Evolutionary conservation across 1,284 basidiomycete genomes (phyloP).

Genomic region (Boletus hoseneyae): DNA sequence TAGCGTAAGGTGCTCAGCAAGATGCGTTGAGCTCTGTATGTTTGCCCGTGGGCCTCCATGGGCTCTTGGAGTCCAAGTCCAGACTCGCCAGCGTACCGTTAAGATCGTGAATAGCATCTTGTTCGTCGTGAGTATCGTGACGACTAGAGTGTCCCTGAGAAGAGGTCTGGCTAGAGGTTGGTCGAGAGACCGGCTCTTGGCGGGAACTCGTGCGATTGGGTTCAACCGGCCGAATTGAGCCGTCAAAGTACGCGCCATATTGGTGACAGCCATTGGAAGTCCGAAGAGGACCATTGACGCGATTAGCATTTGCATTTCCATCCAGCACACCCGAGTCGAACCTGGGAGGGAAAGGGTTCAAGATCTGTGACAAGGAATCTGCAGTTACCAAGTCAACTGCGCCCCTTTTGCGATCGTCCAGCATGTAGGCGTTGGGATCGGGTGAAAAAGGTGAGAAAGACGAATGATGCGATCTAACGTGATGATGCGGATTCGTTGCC

Average conservation of each 20-base stretch:
- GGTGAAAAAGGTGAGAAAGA: slow-evolving; percentile 62
- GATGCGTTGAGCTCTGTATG: slow-evolving; percentile 22
- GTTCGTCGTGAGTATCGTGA: slow-evolving; percentile 35
- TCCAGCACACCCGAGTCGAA: slow-evolving; percentile 21
- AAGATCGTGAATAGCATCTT: slow-evolving; percentile 60
- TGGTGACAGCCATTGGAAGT: slow-evolving; percentile 42
- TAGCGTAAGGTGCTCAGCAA: slow-evolving; percentile 19
- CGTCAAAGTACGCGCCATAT: slow-evolving; percentile 43
- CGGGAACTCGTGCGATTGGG: slow-evolving; percentile 40
- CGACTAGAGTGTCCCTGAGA: slow-evolving; percentile 22
- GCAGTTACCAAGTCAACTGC: slow-evolving; percentile 27
- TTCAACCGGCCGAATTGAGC: slow-evolving; percentile 32
- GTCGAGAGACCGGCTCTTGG: slow-evolving; percentile 49
- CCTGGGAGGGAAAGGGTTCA: slow-evolving; percentile 39
- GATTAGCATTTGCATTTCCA: slow-evolving; percentile 19
- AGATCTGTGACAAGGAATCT: slow-evolving; percentile 39
- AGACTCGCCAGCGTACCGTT: slow-evolving; percentile 75
- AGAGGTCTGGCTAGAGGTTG: slow-evolving; percentile 44
- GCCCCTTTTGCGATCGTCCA: slow-evolving; percentile 34
- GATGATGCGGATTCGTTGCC: slow-evolving; percentile 16
- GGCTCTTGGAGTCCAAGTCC: slow-evolving; percentile 47
- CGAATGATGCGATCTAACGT: slow-evolving; percentile 32
- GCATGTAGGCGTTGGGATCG: slow-evolving; percentile 45
- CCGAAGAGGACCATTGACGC: slow-evolving; percentile 44
- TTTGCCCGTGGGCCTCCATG: slow-evolving; percentile 24